Conservation (phyloP, 2,329 filamentous ascomycete genomes). For the Aspergillus awamori region DNA sequence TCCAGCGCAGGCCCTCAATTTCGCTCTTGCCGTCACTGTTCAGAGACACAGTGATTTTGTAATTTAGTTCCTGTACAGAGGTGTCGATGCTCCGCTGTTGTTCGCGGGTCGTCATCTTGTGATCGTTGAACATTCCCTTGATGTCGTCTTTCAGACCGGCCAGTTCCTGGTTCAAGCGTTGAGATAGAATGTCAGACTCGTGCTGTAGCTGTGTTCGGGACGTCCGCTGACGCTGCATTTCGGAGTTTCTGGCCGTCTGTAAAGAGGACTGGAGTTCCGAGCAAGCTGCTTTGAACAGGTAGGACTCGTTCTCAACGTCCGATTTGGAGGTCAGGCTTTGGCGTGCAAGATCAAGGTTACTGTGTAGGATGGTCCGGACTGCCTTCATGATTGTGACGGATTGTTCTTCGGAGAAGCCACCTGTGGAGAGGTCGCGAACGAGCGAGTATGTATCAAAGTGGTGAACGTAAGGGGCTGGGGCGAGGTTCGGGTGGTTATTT, state of each 20-base stretch:
- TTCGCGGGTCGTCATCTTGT: slow-evolving; percentile 87
- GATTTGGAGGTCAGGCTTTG: slow-evolving; percentile 82
- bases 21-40: slow-evolving; percentile 90
- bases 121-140: slow-evolving; percentile 95
- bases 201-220: slow-evolving; percentile 87
- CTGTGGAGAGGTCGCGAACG: slow-evolving; percentile 73
- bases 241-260: slow-evolving; percentile 71
- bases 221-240: slow-evolving; percentile 79
- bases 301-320: slow-evolving; percentile 92
- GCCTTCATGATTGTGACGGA: slow-evolving; percentile 91
- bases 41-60: slow-evolving; percentile 88
- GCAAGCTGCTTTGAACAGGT: slow-evolving; percentile 91
- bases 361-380: slow-evolving; percentile 72
- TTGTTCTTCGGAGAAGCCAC: slow-evolving; percentile 73
- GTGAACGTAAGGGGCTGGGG: slow-evolving; percentile 82
- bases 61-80: slow-evolving; percentile 90
- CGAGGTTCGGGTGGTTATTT: slow-evolving; percentile 62
- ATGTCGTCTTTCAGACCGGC: slow-evolving; percentile 82
- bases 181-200: slow-evolving; percentile 88
- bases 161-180: slow-evolving; percentile 82
- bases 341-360: slow-evolving; percentile 80
- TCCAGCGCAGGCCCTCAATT: slow-evolving; percentile 89
- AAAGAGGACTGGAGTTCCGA: slow-evolving; percentile 89
- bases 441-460: slow-evolving; percentile 95
- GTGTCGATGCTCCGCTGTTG: slow-evolving; percentile 85